Evolutionary conservation across 1,139 yeast species (phyloP).

Genomic region (Protomyces inundatus): DNA sequence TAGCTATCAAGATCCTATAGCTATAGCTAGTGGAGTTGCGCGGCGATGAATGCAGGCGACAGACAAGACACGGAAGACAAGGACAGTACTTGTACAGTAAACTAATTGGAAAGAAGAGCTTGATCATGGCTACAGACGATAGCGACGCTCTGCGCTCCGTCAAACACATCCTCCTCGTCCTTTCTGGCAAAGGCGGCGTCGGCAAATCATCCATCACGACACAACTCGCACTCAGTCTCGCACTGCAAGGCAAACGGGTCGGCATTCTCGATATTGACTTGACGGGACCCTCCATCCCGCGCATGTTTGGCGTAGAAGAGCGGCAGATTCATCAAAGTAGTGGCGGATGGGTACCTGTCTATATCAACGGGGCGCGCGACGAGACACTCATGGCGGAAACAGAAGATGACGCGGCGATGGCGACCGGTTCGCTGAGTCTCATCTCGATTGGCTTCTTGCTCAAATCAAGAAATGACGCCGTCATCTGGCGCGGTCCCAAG

Average conservation of each 20-base stretch:
- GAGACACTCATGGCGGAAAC: slow-evolving; percentile 25
- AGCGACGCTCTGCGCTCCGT: slow-evolving; percentile 46
- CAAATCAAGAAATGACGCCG: slow-evolving; percentile 77
- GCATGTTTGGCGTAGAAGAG: slow-evolving; percentile 89
- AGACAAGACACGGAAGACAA: no score
- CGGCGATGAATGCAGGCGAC: no score
- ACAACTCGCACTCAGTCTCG: slow-evolving; percentile 77
- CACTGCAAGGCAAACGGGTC: slow-evolving; percentile 63
- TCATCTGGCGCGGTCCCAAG: slow-evolving; percentile 98
- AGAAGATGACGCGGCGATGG: slow-evolving; percentile 29
- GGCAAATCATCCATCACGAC: slow-evolving; percentile 96
- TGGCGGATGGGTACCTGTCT: slow-evolving; percentile 90
- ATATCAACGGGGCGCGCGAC: slow-evolving; percentile 38
- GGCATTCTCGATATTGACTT: slow-evolving; percentile 93
- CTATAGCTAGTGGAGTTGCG: no score
- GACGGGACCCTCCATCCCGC: slow-evolving; percentile 94
- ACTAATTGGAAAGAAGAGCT: background rate
- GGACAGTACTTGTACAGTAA: no score
- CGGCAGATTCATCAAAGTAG: slow-evolving; percentile 75
- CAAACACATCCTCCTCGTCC: slow-evolving; percentile 70
- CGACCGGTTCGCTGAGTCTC: slow-evolving; percentile 42
- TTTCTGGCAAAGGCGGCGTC: slow-evolving; percentile 96
- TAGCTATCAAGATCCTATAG: no score
- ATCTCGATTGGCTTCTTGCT: slow-evolving; percentile 91
- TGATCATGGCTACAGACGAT: background rate